A percentile compares a stretch with the other conserved stretches of the same genome.
These are phyloP conservation scores for Moesziomyces parantarcticus DNA, from an alignment of 1,284 basidiomycete species.

Conservation along the genomic window DNA sequence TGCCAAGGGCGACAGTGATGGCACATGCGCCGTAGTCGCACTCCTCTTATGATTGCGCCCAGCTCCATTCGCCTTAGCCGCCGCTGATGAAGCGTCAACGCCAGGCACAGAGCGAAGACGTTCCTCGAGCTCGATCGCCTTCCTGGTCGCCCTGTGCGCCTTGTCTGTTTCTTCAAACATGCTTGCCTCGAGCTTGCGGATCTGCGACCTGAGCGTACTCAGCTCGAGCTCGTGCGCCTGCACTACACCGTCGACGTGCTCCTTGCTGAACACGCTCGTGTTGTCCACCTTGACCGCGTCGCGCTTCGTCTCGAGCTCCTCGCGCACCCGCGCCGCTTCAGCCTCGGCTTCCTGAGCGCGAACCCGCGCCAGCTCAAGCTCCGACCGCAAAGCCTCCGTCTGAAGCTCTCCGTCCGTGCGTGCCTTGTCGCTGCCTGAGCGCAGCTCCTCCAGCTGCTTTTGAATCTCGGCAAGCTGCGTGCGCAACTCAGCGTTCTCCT, in stretches of 20 bases:
- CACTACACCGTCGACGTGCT: slow-evolving; percentile 43
- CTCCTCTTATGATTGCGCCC: slow-evolving; percentile 26
- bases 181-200: slow-evolving; percentile 52
- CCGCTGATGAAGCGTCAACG: background rate
- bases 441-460: slow-evolving; percentile 7
- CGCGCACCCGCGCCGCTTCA: background rate
- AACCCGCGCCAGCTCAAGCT: slow-evolving; percentile 24
- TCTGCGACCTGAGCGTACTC: slow-evolving; percentile 42
- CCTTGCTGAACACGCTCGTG: slow-evolving; percentile 33
- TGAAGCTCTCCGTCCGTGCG: slow-evolving; percentile 9
- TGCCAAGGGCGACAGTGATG: slow-evolving; percentile 35
- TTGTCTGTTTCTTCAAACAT: slow-evolving; percentile 56
- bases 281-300: slow-evolving; percentile 30
- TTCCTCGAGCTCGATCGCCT: slow-evolving; percentile 53
- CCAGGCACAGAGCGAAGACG: background rate
- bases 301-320: slow-evolving; percentile 4
- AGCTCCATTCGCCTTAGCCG: background rate
- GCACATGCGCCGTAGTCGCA: slow-evolving; percentile 35
- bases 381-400: slow-evolving; percentile 22
- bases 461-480: background rate
- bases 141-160: slow-evolving; percentile 41
- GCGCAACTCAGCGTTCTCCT: slow-evolving; percentile 41
- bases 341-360: slow-evolving; percentile 17
- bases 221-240: slow-evolving; percentile 54
- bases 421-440: slow-evolving; percentile 1